Percentiles rank a stretch among this genome's conserved stretches.
These are phyloP conservation scores for Penicillium sp. DNA, from an alignment of 2,329 filamentous ascomycete species.

Conservation along the genomic window DNA sequence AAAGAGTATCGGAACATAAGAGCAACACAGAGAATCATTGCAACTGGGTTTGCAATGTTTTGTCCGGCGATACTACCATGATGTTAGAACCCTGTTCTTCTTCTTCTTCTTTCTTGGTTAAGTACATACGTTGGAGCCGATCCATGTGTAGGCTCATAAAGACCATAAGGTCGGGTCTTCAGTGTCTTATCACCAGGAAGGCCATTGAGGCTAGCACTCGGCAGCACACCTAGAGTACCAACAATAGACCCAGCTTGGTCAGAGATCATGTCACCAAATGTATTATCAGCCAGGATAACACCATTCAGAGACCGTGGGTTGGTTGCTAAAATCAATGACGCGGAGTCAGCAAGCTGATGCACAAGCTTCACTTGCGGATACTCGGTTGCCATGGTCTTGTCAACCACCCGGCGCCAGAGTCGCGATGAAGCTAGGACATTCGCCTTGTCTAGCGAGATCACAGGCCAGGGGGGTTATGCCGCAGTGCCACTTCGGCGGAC, in stretches of 20 bases:
- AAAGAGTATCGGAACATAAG: slow-evolving; percentile 95
- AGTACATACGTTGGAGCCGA: slow-evolving; percentile 39
- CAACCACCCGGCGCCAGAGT: slow-evolving; percentile 80
- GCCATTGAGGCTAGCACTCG: slow-evolving; percentile 78
- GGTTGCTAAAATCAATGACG: slow-evolving; percentile 90
- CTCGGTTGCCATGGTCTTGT: slow-evolving; percentile 75
- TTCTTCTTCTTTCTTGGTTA: no score
- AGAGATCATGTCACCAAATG: slow-evolving; percentile 90
- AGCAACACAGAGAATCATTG: slow-evolving; percentile 82
- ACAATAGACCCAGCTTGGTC: slow-evolving; percentile 90
- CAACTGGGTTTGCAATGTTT: slow-evolving; percentile 83
- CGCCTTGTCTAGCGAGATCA: slow-evolving; percentile 87
- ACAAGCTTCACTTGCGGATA: slow-evolving; percentile 77
- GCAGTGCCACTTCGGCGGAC: slow-evolving; percentile 72
- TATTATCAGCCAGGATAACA: slow-evolving; percentile 81
- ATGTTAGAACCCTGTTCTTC: slow-evolving; percentile 1
- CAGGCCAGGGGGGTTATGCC: slow-evolving; percentile 69
- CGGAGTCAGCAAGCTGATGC: slow-evolving; percentile 87
- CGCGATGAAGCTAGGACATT: slow-evolving; percentile 86
- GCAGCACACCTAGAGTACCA: slow-evolving; percentile 78
- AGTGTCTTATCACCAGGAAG: slow-evolving; percentile 65
- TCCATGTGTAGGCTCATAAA: slow-evolving; percentile 91
- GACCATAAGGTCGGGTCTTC: slow-evolving; percentile 75
- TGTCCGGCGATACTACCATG: slow-evolving; percentile 76
- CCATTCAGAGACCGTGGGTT: slow-evolving; percentile 81